Base-by-base conservation (phyloP, 805 yeast species). In the Myxozyma udenii region DNA sequence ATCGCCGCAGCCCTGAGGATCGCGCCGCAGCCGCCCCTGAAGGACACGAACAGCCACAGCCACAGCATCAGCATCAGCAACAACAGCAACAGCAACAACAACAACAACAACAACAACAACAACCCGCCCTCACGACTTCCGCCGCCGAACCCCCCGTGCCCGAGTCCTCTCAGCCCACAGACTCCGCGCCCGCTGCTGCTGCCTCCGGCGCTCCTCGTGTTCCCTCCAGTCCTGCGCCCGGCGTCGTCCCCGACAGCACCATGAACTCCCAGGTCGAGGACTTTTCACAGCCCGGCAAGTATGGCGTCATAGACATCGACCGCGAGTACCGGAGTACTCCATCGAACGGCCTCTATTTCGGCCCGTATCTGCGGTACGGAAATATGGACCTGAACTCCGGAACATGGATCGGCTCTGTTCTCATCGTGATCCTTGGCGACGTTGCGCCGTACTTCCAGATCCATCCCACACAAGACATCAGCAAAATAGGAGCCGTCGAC, bases 351-450 rank as follows among this genome's bases (percentile, higher is more conserved):
- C 11, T 46, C 16, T 55, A 18, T 26, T 55, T 55, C 40, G 60
- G 60, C 9, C 60, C 60, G 14, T 55, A 55, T 14, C 43, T 55
- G 42, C 54, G 60, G 3, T 55, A 55, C 30, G 46, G 44, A 23
- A 55, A 55, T 41, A 25, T 55, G 23, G 60, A 55, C 36, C 46
- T 55, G 16, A 40, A 48, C 26, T 41, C 51, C 9, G 50, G 44
- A 1, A 51, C 35, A 4, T 55, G 60, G 60, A 32, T 39, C 16
- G 60, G 60, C 3, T 53, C 58, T 4, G 57, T 53, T 11, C 41
- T 55, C 53, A 11, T 55, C 22, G 58, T 44, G n/a, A 37, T 45
- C 24, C 44, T 22, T 7, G 41, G 44, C 7, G 43, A 41, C 4
- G 38, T 18, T 9, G 54, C 60, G 4, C 60, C 60, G 21, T 48